Evolutionary conservation across 768 basidiomycete species (phyloP).

Genomic region (Boletus tylopilopsis): DNA sequence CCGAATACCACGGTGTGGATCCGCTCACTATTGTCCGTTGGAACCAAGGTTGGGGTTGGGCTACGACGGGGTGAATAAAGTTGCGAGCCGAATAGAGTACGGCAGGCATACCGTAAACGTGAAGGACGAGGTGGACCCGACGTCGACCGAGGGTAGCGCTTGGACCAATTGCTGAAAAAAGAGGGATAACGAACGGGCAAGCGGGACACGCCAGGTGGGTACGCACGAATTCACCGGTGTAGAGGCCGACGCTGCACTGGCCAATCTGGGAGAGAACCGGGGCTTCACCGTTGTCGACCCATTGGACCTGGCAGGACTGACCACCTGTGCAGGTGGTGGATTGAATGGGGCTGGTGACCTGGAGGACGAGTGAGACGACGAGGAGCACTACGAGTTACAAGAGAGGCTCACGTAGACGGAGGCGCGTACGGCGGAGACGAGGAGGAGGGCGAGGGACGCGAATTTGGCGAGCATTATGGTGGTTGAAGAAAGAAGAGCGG

Average conservation of each 20-base stretch:
- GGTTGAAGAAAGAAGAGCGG: background rate
- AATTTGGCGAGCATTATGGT: conserved; percentile 22
- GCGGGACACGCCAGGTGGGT: background rate
- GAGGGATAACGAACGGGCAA: background rate
- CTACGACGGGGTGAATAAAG: conserved; percentile 28
- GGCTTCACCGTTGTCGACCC: conserved; percentile 57
- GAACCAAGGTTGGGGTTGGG: conserved; percentile 55
- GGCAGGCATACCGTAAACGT: conserved; percentile 50
- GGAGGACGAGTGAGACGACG: background rate
- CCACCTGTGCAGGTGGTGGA: conserved; percentile 50
- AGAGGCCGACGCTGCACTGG: conserved; percentile 52
- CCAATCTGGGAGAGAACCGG: conserved; percentile 54
- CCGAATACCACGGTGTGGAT: background rate
- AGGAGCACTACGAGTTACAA: too few relatives aligned
- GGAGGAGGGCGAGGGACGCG: conserved; percentile 18
- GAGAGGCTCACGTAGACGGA: conserved; percentile 20
- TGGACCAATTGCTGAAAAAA: conserved; percentile 51
- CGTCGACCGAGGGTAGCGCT: conserved; percentile 51
- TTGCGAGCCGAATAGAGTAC: background rate
- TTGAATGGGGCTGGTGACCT: conserved; percentile 48
- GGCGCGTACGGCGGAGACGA: conserved; percentile 14
- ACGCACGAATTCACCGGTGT: conserved; percentile 51
- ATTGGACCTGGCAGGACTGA: conserved; percentile 49
- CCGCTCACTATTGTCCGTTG: conserved; percentile 51
- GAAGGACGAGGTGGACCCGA: conserved; percentile 43